Base-by-base conservation (phyloP, 2,329 filamentous ascomycete genomes). In the Akanthomyces dipterigenus region DNA sequence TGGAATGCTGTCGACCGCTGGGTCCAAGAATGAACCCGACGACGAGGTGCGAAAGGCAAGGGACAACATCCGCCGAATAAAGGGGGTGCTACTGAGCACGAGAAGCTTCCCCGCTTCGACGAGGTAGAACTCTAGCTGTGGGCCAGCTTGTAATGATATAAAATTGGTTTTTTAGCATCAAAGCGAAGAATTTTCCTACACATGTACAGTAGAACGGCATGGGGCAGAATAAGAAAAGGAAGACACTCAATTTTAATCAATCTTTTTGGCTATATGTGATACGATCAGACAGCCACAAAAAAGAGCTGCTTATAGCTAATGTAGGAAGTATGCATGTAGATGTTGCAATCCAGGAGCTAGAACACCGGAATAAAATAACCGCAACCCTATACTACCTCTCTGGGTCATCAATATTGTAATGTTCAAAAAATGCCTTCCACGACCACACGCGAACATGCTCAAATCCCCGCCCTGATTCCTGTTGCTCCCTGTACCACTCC, bases 1-100 rank as follows among this genome's bases (percentile, higher is more conserved):
- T 62, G 75, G 78, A 60, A 63, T 79, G 57, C 78, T 81, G 64
- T 76, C 42, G 22, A 38, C 31, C 3, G 31, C 77, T 16, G 74
- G 74, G 20, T 74, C 72, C 34, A 77, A 72, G 65, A 73, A 74
- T 55, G 85, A 85, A 67, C 81, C 82, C 34, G 82, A 86, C 64
- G 89, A 93, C 72, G 88, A 90, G 73, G 86, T 91, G 67, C 85
- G 85, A 64, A 85, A 83, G 70, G 80, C 90, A 22, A 90, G 89
- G 75, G 85, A 85, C 65, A 89, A 88, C 64, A 93, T 96, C 56
- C 78, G 90, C 65, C 82, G 88, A 61, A 84, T 95, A 46, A 96
- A 96, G 77, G 90, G 90, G 1, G 83, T 91, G 12, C 76, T 95
- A 66, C 73, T 96, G 61, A 91, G 86, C 68, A 84, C 90, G 5